Evolutionary conservation across 169 alveolate genomes (phyloP), one percentile per base, ranked within the genome.

Genomic region (Cryptosporidium viatorum): DNA sequence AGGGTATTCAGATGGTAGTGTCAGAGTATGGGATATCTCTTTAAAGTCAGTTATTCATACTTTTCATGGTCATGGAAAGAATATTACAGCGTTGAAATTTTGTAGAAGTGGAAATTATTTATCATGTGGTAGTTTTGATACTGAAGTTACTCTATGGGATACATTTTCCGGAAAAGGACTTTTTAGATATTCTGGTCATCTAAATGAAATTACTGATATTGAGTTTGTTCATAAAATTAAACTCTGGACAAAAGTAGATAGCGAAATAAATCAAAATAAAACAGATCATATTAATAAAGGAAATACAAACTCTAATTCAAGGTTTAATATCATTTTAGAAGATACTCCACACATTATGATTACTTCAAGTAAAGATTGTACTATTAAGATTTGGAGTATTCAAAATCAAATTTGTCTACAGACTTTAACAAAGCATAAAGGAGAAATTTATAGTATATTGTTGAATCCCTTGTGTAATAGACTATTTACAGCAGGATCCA

Each of bases 81-180:
- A 91, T 14, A 91, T 94, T 31, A 84, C 91, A 23, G 93, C 91
- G 12, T 69, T 92, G 62, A 91, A 85, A 71, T 91, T 91, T 85
- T 73, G 92, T 43, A 69, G 86, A n/a, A 73, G 69, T 39, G 94
- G 94, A 0, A 85, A 86, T 71, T 84, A 92, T 67, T 70, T 95
- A 33, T 91, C 95, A 51, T 92, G 96, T 23, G 97, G 97, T 18
- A 93, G 97, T 26, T 92, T 92, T 60, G 98, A 96, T 68, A 93
- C 95, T 35, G 93, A 95, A 73, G 69, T 96, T 8, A 93, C 95
- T 48, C 84, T 96, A 37, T 96, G 98, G 98, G 97, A 95, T 73
- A 75, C 92, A 23, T 85, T 91, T n/a, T 93, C 93, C 12, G 96
- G 95, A 58, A 80, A 84, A 41, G 97, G 98, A 12, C 80, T 94